Percentiles rank a stretch among this genome's conserved stretches.
Conservation (phyloP, 2,329 filamentous ascomycete species). For the Dothideomycetes sp. region DNA sequence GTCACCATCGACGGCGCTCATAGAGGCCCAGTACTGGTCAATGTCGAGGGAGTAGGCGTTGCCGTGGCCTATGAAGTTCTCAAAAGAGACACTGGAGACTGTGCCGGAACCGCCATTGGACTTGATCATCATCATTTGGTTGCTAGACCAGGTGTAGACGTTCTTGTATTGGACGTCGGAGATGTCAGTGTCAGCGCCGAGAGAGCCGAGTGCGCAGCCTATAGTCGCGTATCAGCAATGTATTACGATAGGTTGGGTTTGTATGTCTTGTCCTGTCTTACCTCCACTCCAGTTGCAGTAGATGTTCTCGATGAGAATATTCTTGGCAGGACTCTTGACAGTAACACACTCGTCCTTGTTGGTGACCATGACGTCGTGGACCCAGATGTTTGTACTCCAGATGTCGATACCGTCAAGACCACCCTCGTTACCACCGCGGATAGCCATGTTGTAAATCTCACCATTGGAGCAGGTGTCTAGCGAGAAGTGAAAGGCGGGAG, state of each 20-base stretch:
- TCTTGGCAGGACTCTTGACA: slow-evolving; percentile 40
- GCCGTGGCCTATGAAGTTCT: slow-evolving; percentile 49
- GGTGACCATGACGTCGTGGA: slow-evolving; percentile 50
- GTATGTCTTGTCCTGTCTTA: background rate
- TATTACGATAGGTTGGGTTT: background rate
- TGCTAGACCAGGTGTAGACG: slow-evolving; percentile 47
- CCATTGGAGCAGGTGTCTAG: slow-evolving; percentile 41
- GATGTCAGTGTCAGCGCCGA: slow-evolving; percentile 39
- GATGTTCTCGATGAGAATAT: slow-evolving; percentile 48
- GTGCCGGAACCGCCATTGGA: slow-evolving; percentile 46
- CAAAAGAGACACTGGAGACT: slow-evolving; percentile 39
- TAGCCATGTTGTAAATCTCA: slow-evolving; percentile 45
- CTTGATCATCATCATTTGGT: slow-evolving; percentile 52
- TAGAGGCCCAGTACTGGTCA: slow-evolving; percentile 42
- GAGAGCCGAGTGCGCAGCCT: slow-evolving; percentile 44
- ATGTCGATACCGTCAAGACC: slow-evolving; percentile 48
- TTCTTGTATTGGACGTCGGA: slow-evolving; percentile 44
- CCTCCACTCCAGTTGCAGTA: slow-evolving; percentile 54
- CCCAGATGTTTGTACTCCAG: slow-evolving; percentile 43
- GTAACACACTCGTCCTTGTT: slow-evolving; percentile 54
- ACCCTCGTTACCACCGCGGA: slow-evolving; percentile 41
- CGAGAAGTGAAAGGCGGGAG: slow-evolving; percentile 39
- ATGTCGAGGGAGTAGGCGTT: slow-evolving; percentile 50
- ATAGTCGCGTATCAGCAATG: background rate
- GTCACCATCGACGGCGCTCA: slow-evolving; percentile 30